phyloP scores from a whole-genome alignment of 768 basidiomycete genomes.

The Neoboletus subvelutipes region DNA sequence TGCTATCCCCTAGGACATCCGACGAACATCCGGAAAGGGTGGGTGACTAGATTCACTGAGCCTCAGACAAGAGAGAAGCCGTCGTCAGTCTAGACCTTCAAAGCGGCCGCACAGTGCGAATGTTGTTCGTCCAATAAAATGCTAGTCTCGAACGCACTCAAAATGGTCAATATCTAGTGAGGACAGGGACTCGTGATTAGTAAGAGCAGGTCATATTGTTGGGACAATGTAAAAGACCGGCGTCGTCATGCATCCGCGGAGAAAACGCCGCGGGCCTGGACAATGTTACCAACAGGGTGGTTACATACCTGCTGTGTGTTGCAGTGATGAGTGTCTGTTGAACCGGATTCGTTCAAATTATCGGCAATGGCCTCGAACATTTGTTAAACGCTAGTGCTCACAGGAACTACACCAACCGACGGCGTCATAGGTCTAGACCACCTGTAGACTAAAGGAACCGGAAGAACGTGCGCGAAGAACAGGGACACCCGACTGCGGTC shows the following conservation, averaged over 20 bases:
- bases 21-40: background rate
- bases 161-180: background rate
- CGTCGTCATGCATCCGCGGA: background rate
- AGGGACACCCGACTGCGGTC: background rate
- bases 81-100: constrained; percentile 13
- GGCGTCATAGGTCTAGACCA: constrained; percentile 10
- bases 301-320: constrained; percentile 4
- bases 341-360: background rate
- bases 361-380: constrained; percentile 8
- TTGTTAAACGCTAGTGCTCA: background rate
- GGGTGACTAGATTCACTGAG: background rate
- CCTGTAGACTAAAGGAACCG: background rate
- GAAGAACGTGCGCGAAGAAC: background rate
- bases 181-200: background rate
- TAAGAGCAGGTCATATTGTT: background rate
- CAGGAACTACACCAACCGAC: constrained; percentile 1
- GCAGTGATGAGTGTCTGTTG: background rate
- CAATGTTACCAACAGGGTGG: constrained; percentile 1
- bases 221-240: background rate
- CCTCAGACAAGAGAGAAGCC: background rate
- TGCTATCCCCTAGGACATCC: background rate
- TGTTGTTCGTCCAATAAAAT: background rate
- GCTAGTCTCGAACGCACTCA: constrained; percentile 3
- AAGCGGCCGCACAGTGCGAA: background rate
- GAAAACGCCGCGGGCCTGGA: constrained; percentile 8